Evolutionary conservation across 139 green algal species (phyloP).

Genomic region (Picochlorum sp.): DNA sequence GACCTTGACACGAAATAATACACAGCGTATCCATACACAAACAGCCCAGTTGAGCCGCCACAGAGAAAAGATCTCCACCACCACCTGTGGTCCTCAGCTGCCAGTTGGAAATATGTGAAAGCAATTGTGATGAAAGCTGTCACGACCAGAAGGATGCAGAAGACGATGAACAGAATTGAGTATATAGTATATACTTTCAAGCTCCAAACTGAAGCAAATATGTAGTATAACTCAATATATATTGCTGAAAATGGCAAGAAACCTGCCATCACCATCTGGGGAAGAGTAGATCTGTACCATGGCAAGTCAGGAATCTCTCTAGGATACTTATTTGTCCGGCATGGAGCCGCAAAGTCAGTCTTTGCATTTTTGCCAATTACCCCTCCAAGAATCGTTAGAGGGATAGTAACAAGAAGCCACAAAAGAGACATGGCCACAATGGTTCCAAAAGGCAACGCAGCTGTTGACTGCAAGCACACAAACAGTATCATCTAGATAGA

Average conservation of each 20-base stretch:
- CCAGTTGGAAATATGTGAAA: slow-evolving; percentile 94
- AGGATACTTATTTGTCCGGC: slow-evolving; percentile 75
- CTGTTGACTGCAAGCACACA: too few relatives aligned
- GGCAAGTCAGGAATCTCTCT: slow-evolving; percentile 59
- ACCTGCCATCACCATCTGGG: slow-evolving; percentile 88
- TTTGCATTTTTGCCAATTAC: slow-evolving; percentile 19
- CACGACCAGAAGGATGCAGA: slow-evolving; percentile 84
- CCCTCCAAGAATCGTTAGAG: slow-evolving; percentile 81
- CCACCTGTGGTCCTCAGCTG: slow-evolving; percentile 86
- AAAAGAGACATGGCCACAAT: slow-evolving; percentile 78
- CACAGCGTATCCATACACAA: slow-evolving; percentile 94
- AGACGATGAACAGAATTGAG: slow-evolving; percentile 90
- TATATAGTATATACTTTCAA: slow-evolving; percentile 97
- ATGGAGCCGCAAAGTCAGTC: slow-evolving; percentile 64
- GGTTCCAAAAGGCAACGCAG: slow-evolving; percentile 75
- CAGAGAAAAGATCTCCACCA: slow-evolving; percentile 93
- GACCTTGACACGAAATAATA: slow-evolving; percentile 89
- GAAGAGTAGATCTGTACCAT: slow-evolving; percentile 73
- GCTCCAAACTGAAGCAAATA: slow-evolving; percentile 91
- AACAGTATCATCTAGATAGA: not conserved
- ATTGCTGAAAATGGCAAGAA: slow-evolving; percentile 95
- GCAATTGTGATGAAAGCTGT: slow-evolving; percentile 92
- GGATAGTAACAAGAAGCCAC: slow-evolving; percentile 80
- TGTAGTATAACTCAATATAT: slow-evolving; percentile 99
- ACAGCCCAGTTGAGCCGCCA: slow-evolving; percentile 91